Evolutionary conservation across 176 grass and related monocot species (phyloP).

Genomic region (Oryza officinalis): DNA sequence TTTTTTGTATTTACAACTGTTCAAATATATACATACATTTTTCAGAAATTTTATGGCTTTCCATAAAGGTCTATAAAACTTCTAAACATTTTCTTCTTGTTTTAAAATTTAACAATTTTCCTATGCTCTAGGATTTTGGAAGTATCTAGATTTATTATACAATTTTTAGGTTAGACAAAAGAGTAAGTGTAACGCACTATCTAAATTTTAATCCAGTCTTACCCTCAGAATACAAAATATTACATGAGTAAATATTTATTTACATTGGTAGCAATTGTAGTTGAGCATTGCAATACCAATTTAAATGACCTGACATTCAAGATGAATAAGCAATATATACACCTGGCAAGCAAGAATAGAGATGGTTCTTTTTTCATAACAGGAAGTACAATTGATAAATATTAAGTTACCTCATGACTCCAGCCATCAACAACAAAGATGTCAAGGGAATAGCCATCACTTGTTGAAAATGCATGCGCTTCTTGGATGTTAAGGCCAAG

Average conservation of each 20-base stretch:
- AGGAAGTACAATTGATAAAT: background rate
- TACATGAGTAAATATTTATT: background rate
- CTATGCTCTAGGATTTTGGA: background rate
- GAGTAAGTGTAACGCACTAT: background rate
- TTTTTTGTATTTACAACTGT: background rate
- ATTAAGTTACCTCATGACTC: slow-evolving; percentile 51
- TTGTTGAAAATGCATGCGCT: slow-evolving; percentile 78
- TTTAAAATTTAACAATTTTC: background rate
- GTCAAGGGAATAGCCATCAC: slow-evolving; percentile 71
- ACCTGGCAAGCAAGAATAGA: background rate
- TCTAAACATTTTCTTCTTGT: background rate
- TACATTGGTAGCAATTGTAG: background rate
- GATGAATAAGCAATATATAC: background rate
- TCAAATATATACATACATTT: background rate
- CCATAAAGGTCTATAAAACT: background rate
- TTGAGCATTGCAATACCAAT: background rate
- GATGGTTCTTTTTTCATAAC: background rate
- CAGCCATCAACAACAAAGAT: slow-evolving; percentile 85
- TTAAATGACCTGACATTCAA: background rate
- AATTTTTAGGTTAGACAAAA: background rate
- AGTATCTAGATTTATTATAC: background rate
- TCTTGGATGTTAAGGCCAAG: slow-evolving; percentile 81
- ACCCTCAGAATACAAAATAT: background rate
- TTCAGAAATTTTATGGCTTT: background rate
- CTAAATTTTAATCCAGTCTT: background rate